phyloP scores from a whole-genome alignment of 208 protist species.

The Herpetomonas samuelpessoai region DNA sequence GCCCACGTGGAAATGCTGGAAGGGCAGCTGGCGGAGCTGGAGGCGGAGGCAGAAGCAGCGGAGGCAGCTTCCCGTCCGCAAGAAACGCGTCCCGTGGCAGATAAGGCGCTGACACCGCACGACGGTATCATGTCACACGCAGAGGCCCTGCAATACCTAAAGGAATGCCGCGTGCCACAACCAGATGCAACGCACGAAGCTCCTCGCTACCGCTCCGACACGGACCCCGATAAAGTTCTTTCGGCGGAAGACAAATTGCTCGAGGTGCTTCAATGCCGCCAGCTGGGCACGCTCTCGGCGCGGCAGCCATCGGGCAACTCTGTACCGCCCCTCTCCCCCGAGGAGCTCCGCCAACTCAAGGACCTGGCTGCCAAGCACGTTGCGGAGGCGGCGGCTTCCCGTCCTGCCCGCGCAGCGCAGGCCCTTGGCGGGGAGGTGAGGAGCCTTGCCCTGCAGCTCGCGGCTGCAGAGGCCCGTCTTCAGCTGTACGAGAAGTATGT shows the following conservation, averaged over 20 bases:
- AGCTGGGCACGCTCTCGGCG: neutral
- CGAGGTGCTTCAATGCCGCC: conserved; percentile 54
- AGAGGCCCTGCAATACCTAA: conserved; percentile 47
- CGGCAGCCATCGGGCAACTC: neutral
- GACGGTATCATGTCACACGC: neutral
- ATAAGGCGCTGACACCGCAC: neutral
- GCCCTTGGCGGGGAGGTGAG: neutral
- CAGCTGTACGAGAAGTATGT: neutral
- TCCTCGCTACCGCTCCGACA: conserved; percentile 38
- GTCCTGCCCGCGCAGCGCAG: too few species aligned
- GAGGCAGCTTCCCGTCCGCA: neutral
- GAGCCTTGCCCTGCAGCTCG: neutral
- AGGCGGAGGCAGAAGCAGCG: conserved; percentile 10
- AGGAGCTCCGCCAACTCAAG: conserved; percentile 4
- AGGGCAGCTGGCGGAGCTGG: conserved; percentile 37
- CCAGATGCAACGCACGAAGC: neutral
- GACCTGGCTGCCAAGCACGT: neutral
- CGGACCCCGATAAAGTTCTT: conserved; percentile 24
- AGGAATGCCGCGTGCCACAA: conserved; percentile 17
- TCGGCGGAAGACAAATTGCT: conserved; percentile 64
- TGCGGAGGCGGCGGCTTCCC: neutral
- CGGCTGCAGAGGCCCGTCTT: neutral
- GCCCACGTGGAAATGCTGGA: conserved; percentile 74
- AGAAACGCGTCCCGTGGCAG: too few species aligned
- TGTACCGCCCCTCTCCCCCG: neutral